Conservation (phyloP, 495 filamentous ascomycete species). For the Penicillium psychrofluorescens region DNA sequence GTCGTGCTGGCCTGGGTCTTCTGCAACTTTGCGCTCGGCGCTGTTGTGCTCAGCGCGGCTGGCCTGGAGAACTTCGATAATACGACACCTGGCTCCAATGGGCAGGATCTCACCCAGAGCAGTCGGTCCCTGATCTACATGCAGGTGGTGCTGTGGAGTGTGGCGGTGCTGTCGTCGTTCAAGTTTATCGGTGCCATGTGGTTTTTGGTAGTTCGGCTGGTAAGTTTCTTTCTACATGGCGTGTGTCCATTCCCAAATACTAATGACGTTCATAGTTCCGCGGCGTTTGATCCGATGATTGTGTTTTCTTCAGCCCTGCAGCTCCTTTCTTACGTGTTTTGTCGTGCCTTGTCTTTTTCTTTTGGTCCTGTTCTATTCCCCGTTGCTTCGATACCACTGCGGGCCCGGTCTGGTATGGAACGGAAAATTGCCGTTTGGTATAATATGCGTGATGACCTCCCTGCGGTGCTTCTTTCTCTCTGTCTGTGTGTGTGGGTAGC, state of each 20-base stretch:
- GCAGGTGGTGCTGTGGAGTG: slow-evolving; percentile 84
- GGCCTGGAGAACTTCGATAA: slow-evolving; percentile 61
- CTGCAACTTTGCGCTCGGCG: slow-evolving; percentile 83
- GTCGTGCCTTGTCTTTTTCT: slow-evolving; percentile 11
- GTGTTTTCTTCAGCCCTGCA: slow-evolving; percentile 13
- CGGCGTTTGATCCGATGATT: slow-evolving; percentile 32
- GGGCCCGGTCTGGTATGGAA: slow-evolving; percentile 23
- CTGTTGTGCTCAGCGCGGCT: slow-evolving; percentile 78
- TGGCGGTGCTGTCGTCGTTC: slow-evolving; percentile 78
- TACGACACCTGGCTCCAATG: slow-evolving; percentile 11
- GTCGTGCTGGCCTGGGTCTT: slow-evolving; percentile 97
- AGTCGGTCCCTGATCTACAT: slow-evolving; percentile 71
- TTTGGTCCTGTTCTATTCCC: too few species aligned
- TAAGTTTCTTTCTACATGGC: slow-evolving; percentile 4
- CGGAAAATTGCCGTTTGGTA: slow-evolving; percentile 8
- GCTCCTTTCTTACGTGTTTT: slow-evolving; percentile 9
- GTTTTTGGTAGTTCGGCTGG: slow-evolving; percentile 92
- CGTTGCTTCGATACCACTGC: slow-evolving; percentile 19
- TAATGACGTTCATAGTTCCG: slow-evolving; percentile 29
- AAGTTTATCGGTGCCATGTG: slow-evolving; percentile 88
- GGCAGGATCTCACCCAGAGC: slow-evolving; percentile 37
- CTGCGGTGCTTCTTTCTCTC: slow-evolving; percentile 1
- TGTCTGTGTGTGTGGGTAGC: slow-evolving; percentile 1
- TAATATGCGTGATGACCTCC: slow-evolving; percentile 17
- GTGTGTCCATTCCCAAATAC: too few species aligned